Evolutionary conservation across 495 filamentous ascomycete genomes (phyloP), one percentile per base, ranked within the genome.

Genomic region (Penicillium verhagenii): DNA sequence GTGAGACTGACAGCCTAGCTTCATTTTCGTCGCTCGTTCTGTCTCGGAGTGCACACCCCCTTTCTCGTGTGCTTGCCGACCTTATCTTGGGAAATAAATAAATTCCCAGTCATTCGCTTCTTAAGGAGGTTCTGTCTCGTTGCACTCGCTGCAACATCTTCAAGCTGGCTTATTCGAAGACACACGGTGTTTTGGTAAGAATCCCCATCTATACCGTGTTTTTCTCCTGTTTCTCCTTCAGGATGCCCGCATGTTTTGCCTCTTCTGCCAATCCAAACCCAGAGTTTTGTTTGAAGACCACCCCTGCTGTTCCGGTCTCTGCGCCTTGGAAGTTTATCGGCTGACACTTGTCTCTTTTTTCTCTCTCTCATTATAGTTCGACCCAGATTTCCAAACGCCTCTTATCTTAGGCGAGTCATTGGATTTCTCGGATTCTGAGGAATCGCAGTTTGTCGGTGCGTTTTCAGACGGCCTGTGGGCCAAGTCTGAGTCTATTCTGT

Each of bases 141-240:
- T 76, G 74, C 74, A 77, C 61, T 63, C 59, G 60, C 67, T 74
- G 73, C 75, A 79, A 77, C 72, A 76, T 67, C 64, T 72, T 78
- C 76, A 79, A 78, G 63, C 76, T 79, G 76, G 76, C 76, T 75
- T 77, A 76, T 65, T 78, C 74, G 69, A 77, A 71, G 68, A 68
- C 69, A 50, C 72, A 78, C 71, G 68, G 73, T 69, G 68, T 76
- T 75, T 70, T 77, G 68, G 76, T 79, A 78, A 76, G 83, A 46
- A 42, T 45, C 52, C 38, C 28, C 14, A 29, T 24, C n/a, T n/a
- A n/a, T n/a, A n/a, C n/a, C n/a, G n/a, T n/a, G n/a, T n/a, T n/a
- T n/a, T n/a, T 23, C 57, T 47, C 28, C 48, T 57, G 47, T 57
- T 47, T 55, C 21, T 38, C 57, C 49, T 59, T n/a, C 56, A 65